Percentiles rank a stretch among this genome's conserved stretches.
These are phyloP conservation scores for Colletotrichum sojae DNA, from an alignment of 2,329 filamentous ascomycete species.

Conservation along the genomic window DNA sequence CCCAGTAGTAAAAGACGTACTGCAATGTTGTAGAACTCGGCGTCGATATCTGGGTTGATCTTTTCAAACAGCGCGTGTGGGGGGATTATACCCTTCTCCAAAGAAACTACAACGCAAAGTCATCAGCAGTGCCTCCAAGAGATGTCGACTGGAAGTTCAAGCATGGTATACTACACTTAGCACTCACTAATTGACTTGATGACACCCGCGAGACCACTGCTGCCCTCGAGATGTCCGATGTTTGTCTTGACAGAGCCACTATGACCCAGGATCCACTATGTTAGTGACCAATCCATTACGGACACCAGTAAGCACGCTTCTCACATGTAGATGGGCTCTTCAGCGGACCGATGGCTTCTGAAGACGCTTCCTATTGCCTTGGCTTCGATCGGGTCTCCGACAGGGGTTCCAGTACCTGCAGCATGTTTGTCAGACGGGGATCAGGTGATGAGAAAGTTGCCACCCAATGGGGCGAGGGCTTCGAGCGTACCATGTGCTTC, in stretches of 20 bases:
- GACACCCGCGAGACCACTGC: constrained; percentile 39
- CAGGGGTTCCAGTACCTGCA: constrained; percentile 63
- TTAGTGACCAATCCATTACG: neutral
- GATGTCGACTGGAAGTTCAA: too few relatives aligned
- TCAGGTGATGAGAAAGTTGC: too few relatives aligned
- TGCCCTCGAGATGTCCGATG: constrained; percentile 42
- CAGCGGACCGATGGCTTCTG: constrained; percentile 50
- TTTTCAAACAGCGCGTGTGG: constrained; percentile 47
- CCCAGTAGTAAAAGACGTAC: neutral
- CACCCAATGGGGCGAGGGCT: too few relatives aligned
- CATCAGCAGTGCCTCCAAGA: neutral
- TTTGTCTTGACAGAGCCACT: constrained; percentile 38
- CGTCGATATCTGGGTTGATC: constrained; percentile 47
- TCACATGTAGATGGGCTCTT: constrained; percentile 46
- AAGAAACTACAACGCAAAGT: constrained; percentile 29
- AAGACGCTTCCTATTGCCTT: constrained; percentile 61
- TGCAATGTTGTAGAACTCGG: constrained; percentile 43
- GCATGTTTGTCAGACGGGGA: constrained; percentile 60
- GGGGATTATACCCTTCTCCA: constrained; percentile 48
- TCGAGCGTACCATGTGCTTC: constrained; percentile 66
- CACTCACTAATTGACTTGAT: constrained; percentile 30
- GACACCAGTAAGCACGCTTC: neutral
- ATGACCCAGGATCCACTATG: neutral
- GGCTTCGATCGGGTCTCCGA: constrained; percentile 69
- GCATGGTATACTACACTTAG: too few relatives aligned